Conservation (phyloP, 768 basidiomycete species). For the Mrakia frigida region DNA sequence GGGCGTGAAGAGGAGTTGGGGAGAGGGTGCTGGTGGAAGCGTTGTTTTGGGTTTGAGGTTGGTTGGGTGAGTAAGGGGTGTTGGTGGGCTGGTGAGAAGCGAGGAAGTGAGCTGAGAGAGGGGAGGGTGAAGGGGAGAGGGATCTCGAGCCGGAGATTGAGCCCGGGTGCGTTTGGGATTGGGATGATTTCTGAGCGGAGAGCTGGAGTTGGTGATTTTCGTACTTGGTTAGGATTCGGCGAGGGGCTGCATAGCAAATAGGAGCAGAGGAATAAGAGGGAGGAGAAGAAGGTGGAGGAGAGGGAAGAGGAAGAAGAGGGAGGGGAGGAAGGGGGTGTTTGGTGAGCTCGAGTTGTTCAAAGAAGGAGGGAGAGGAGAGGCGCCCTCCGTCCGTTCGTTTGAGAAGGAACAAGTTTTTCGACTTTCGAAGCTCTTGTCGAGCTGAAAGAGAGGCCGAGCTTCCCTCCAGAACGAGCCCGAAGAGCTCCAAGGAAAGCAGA, state of each 20-base stretch:
- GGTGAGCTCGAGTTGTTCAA: constrained; percentile 16
- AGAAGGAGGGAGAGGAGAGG: no score
- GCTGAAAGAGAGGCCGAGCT: no score
- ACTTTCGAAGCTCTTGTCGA: no score
- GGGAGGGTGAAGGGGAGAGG: neutral
- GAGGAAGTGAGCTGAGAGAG: neutral
- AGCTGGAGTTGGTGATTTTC: constrained; percentile 7
- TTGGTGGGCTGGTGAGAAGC: neutral
- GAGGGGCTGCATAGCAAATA: no score
- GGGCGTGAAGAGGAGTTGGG: neutral
- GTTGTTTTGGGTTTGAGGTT: neutral
- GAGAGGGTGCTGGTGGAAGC: neutral
- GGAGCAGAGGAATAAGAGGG: no score
- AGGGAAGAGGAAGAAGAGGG: neutral
- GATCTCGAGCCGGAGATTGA: neutral
- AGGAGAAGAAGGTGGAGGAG: neutral
- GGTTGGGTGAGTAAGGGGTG: neutral
- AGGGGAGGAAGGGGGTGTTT: neutral
- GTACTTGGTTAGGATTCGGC: constrained; percentile 7
- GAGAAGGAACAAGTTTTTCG: neutral
- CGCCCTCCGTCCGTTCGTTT: neutral
- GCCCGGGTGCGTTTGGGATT: neutral
- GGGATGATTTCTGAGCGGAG: neutral
- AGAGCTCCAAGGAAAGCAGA: neutral
- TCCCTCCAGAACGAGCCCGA: no score